A percentile compares a stretch with the other conserved stretches of the same genome.
Conservation (phyloP, 441 rosid species). For the Monsonia emarginata region DNA sequence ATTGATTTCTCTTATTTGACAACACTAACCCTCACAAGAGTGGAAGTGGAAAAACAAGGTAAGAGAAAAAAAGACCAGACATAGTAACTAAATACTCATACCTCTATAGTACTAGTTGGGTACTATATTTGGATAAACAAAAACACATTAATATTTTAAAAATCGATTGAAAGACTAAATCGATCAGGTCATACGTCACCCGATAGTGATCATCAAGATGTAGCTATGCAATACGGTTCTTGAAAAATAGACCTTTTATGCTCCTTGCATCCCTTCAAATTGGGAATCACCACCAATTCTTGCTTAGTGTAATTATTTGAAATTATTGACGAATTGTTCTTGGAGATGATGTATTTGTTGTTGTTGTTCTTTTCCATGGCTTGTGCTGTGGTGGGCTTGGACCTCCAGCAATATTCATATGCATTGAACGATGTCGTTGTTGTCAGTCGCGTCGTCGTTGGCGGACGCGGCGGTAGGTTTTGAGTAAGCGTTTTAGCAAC, state of each 20-base stretch:
- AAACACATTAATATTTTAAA: too few species aligned
- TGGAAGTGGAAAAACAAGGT: not conserved
- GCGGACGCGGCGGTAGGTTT: too few species aligned
- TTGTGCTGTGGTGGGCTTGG: constrained; percentile 23
- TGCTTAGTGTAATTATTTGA: constrained; percentile 13
- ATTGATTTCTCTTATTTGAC: not conserved
- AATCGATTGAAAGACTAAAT: too few species aligned
- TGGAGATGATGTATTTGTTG: constrained; percentile 18
- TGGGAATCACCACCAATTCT: constrained; percentile 19
- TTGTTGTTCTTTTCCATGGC: constrained; percentile 1
- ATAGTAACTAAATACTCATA: not conserved
- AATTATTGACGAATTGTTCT: constrained; percentile 2
- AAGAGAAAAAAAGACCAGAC: not conserved
- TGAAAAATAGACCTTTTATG: constrained; percentile 50
- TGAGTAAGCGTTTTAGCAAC: too few species aligned
- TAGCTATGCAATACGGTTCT: constrained; percentile 68
- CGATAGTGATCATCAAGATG: constrained; percentile 40
- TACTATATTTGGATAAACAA: too few species aligned
- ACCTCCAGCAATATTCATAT: constrained; percentile 52
- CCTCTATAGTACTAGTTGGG: too few species aligned
- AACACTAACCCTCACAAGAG: not conserved
- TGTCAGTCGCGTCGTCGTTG: too few species aligned
- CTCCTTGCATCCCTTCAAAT: constrained; percentile 55
- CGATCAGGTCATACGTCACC: too few species aligned
- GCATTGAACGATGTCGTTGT: constrained; percentile 21